Evolutionary conservation across 345 rosid species (phyloP).

Genomic region (Hibiscus mutabilis): DNA sequence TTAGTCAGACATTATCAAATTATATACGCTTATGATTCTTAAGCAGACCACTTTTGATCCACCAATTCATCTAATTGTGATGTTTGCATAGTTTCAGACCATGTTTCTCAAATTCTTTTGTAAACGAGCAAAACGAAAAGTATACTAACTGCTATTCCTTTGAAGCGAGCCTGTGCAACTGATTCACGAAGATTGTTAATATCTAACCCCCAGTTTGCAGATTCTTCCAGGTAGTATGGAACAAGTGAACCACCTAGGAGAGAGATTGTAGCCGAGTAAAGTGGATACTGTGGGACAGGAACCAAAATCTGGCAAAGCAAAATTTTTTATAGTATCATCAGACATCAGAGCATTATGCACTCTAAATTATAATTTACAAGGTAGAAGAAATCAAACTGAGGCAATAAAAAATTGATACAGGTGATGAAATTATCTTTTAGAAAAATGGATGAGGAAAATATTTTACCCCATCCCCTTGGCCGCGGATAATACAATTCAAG

Average conservation of each 20-base stretch:
- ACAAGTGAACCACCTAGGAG: slow-evolving; percentile 90
- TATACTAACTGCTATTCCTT: slow-evolving; percentile 76
- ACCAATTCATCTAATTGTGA: slow-evolving; percentile 12
- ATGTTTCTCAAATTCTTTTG: slow-evolving; percentile 8
- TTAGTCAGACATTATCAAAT: slow-evolving; percentile 1
- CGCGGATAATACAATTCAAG: slow-evolving; percentile 77
- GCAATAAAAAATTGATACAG: not conserved
- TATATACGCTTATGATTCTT: not conserved
- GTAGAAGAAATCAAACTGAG: not conserved
- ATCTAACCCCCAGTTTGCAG: slow-evolving; percentile 98
- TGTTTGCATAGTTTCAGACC: not conserved
- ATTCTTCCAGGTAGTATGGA: slow-evolving; percentile 86
- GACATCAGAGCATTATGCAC: slow-evolving; percentile 2
- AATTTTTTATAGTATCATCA: slow-evolving; percentile 5
- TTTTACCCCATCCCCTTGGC: slow-evolving; percentile 82
- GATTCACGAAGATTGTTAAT: slow-evolving; percentile 64
- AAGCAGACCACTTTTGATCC: not conserved
- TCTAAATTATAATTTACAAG: not conserved
- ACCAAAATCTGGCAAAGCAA: slow-evolving; percentile 59
- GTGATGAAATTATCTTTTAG: not conserved
- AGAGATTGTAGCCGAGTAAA: slow-evolving; percentile 91
- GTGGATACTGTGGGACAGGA: slow-evolving; percentile 98
- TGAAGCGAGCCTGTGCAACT: slow-evolving; percentile 67
- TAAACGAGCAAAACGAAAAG: slow-evolving; percentile 15
- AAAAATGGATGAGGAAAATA: slow-evolving; percentile 13